Percentiles rank a stretch among this genome's conserved stretches.
Evolutionary conservation across 2,329 filamentous ascomycete species (phyloP).

Genomic region (Fusarium illudens): DNA sequence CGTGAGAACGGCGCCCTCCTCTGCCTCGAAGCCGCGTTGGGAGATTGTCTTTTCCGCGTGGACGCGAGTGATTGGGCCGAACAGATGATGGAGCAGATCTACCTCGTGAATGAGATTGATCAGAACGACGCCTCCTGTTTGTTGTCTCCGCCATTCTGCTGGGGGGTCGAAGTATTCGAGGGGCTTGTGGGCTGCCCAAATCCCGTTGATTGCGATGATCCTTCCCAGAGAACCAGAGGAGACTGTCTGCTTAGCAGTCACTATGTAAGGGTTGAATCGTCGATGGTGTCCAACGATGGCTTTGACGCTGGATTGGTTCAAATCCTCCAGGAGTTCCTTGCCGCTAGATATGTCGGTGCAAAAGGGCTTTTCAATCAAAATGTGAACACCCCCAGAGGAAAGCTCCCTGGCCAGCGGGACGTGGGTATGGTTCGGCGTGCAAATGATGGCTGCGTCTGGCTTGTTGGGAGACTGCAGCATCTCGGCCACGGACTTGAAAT

Average conservation of each 20-base stretch:
- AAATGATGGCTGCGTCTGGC: constrained; percentile 65
- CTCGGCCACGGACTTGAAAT: constrained; percentile 48
- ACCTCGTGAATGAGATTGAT: constrained; percentile 71
- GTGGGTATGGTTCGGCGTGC: constrained; percentile 68
- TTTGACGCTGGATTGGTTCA: constrained; percentile 47
- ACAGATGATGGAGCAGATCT: constrained; percentile 64
- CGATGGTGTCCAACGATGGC: constrained; percentile 66
- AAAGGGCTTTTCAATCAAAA: constrained; percentile 67
- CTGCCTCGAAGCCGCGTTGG: constrained; percentile 57
- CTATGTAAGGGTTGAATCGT: constrained; percentile 66
- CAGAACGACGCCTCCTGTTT: constrained; percentile 57
- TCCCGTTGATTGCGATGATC: constrained; percentile 61
- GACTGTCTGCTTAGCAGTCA: constrained; percentile 57
- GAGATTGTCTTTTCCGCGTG: constrained; percentile 58
- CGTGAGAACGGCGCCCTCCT: constrained; percentile 65
- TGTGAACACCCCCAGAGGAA: constrained; percentile 57
- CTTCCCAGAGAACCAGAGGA: constrained; percentile 52
- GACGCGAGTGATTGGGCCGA: constrained; percentile 61
- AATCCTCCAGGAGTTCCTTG: constrained; percentile 40
- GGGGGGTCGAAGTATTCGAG: constrained; percentile 58
- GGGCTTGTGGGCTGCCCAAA: constrained; percentile 64
- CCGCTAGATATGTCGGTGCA: constrained; percentile 53
- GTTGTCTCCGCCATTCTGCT: constrained; percentile 56
- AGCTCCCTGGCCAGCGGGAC: constrained; percentile 60
- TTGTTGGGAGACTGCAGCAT: constrained; percentile 51